These are phyloP conservation scores for Phytophthora constricta DNA, from an alignment of 352 stramenopile genomes.

Conservation along the genomic window DNA sequence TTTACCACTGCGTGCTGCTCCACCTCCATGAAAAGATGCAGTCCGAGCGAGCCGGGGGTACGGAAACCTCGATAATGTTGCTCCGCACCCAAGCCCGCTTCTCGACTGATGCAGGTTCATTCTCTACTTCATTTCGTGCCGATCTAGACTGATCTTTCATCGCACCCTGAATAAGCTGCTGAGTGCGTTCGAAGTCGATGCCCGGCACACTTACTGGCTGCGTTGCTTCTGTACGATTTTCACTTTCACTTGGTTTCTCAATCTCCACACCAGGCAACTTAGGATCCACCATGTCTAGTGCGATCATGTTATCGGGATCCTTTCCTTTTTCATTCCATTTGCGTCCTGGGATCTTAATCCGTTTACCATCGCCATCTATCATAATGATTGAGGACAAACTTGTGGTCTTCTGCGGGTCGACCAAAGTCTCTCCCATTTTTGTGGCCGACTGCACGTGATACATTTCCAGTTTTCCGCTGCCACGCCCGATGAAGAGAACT, in stretches of 20 bases:
- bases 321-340: constrained; percentile 38
- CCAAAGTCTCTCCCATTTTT: constrained; percentile 70
- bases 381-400: constrained; percentile 71
- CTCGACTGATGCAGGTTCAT: constrained; percentile 8
- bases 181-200: constrained; percentile 37
- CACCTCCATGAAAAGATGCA: constrained; percentile 67
- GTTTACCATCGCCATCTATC: constrained; percentile 55
- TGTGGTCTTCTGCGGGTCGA: constrained; percentile 49
- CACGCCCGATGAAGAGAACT: constrained; percentile 73
- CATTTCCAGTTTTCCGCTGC: constrained; percentile 74
- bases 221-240: neutral
- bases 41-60: constrained; percentile 58
- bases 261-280: constrained; percentile 10
- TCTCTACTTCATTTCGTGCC: constrained; percentile 15
- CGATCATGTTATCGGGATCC: constrained; percentile 7
- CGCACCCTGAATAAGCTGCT: constrained; percentile 38
- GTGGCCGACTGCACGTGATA: constrained; percentile 71
- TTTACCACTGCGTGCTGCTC: constrained; percentile 62
- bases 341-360: constrained; percentile 48
- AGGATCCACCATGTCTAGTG: constrained; percentile 13
- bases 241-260: neutral
- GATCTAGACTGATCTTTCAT: constrained; percentile 16
- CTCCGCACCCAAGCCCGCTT: constrained; percentile 25
- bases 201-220: constrained; percentile 13
- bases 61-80: constrained; percentile 43